A percentile compares a stretch with the other conserved stretches of the same genome.
These are phyloP conservation scores for Fusarium aywerte DNA, from an alignment of 2,329 filamentous ascomycete genomes.

Conservation along the genomic window DNA sequence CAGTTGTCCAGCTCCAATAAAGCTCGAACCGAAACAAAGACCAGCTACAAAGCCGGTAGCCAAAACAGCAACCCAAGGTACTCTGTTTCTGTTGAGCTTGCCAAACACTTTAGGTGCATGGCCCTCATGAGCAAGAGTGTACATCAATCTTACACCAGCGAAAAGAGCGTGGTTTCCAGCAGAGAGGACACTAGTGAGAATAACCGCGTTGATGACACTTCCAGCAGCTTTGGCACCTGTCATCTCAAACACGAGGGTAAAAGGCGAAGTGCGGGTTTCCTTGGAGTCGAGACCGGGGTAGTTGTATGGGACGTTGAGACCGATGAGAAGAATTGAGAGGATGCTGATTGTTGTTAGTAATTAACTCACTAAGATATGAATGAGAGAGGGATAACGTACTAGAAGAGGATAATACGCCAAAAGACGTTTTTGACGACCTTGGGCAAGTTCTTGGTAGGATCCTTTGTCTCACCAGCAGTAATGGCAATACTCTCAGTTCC, in stretches of 20 bases:
- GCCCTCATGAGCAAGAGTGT: conserved; percentile 54
- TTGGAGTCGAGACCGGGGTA: conserved; percentile 50
- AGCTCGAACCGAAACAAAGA: conserved; percentile 72
- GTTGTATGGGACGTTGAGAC: conserved; percentile 69
- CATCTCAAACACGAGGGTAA: conserved; percentile 69
- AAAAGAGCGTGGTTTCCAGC: conserved; percentile 54
- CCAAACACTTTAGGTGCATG: conserved; percentile 67
- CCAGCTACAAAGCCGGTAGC: conserved; percentile 66
- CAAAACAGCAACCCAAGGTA: conserved; percentile 57
- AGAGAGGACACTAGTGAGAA: conserved; percentile 55
- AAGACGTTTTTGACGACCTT: conserved; percentile 73
- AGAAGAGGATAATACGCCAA: conserved; percentile 69
- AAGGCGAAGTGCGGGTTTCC: conserved; percentile 51
- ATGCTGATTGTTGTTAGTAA: conserved; percentile 42
- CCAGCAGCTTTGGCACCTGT: conserved; percentile 64
- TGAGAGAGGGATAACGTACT: conserved; percentile 42
- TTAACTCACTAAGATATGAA: rapidly evolving
- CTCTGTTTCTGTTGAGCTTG: conserved; percentile 49
- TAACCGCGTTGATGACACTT: conserved; percentile 69
- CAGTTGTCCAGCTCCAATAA: conserved; percentile 71
- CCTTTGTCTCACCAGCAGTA: conserved; percentile 72
- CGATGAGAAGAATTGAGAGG: conserved; percentile 58
- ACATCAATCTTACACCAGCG: conserved; percentile 50
- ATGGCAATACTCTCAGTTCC: conserved; percentile 74
- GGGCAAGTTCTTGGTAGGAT: conserved; percentile 69